phyloP scores from a whole-genome alignment of 805 yeast species.

The Limtongia smithiae region DNA sequence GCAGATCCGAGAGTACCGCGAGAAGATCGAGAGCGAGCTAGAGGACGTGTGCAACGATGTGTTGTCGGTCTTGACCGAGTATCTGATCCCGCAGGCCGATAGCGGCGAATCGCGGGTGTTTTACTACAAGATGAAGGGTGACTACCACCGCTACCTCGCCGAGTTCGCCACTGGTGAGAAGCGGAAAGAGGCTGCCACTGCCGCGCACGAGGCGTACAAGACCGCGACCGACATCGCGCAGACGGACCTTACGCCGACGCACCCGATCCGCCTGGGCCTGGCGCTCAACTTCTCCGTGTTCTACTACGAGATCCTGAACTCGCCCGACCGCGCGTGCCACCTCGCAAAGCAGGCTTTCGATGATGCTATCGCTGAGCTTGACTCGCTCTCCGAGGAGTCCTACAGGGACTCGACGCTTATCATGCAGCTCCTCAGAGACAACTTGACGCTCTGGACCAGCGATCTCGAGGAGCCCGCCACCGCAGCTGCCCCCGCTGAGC shows the following conservation, averaged over 20 bases:
- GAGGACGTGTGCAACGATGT: slow-evolving; percentile 95
- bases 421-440: slow-evolving; percentile 72
- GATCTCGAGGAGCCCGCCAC: slow-evolving; percentile 49
- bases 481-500: slow-evolving; percentile 22
- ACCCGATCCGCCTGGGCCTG: slow-evolving; percentile 96
- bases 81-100: slow-evolving; percentile 91
- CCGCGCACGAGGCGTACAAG: slow-evolving; percentile 93
- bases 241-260: slow-evolving; percentile 97
- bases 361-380: slow-evolving; percentile 93
- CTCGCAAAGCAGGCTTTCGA: slow-evolving; percentile 94
- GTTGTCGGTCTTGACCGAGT: slow-evolving; percentile 78
- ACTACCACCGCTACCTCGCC: slow-evolving; percentile 98
- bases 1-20: slow-evolving; percentile 90
- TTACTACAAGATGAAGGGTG: slow-evolving; percentile 99
- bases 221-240: slow-evolving; percentile 97
- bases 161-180: slow-evolving; percentile 92
- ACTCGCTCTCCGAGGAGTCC: slow-evolving; percentile 87
- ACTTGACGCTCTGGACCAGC: slow-evolving; percentile 51
- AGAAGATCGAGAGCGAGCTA: slow-evolving; percentile 92
- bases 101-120: slow-evolving; percentile 98
- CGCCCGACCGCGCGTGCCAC: slow-evolving; percentile 94
- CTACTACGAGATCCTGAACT: slow-evolving; percentile 87
- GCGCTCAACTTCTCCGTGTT: slow-evolving; percentile 91
- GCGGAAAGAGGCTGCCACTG: slow-evolving; percentile 91
- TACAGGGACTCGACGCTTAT: slow-evolving; percentile 90